Conservation (phyloP, 352 stramenopile species). For the Globisporangium carolinianum region DNA sequence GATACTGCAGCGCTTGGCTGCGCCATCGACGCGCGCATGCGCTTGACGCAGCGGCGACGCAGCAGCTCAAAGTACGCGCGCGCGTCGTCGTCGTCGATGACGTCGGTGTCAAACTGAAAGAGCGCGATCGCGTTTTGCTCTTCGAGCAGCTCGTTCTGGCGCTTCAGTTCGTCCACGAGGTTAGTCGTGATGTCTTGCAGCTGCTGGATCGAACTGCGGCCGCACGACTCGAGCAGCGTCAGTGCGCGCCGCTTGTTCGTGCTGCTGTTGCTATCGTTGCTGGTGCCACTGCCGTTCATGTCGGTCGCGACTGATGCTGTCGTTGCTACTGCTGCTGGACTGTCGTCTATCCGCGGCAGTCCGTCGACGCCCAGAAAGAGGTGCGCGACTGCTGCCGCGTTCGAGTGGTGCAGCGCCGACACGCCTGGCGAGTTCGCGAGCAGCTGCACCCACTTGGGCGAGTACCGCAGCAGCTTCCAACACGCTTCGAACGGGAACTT, state of each 20-base stretch:
- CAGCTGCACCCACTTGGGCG: constrained; percentile 55
- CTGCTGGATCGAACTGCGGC: constrained; percentile 13
- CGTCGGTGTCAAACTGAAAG: constrained; percentile 42
- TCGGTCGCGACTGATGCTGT: neutral
- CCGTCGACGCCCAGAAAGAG: constrained; percentile 8
- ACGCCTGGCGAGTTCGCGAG: constrained; percentile 34
- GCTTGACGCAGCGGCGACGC: constrained; percentile 50
- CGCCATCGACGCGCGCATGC: constrained; percentile 20
- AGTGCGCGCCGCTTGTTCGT: constrained; percentile 1
- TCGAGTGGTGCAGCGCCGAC: constrained; percentile 10
- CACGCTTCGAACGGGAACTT: constrained; percentile 71
- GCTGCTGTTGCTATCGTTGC: neutral
- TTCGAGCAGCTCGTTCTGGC: constrained; percentile 61
- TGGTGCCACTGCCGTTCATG: neutral
- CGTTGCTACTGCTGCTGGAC: neutral
- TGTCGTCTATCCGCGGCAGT: constrained; percentile 8
- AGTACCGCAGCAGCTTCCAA: constrained; percentile 62
- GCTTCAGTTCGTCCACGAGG: constrained; percentile 45
- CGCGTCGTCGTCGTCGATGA: constrained; percentile 38
- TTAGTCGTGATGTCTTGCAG: constrained; percentile 21
- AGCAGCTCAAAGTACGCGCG: constrained; percentile 45
- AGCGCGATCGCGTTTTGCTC: constrained; percentile 70
- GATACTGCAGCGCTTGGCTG: no score
- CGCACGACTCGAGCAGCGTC: constrained; percentile 7
- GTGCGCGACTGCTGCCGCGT: neutral